A percentile compares a stretch with the other conserved stretches of the same genome.
phyloP scores from a whole-genome alignment of 345 rosid species.

The Salix viminalis region DNA sequence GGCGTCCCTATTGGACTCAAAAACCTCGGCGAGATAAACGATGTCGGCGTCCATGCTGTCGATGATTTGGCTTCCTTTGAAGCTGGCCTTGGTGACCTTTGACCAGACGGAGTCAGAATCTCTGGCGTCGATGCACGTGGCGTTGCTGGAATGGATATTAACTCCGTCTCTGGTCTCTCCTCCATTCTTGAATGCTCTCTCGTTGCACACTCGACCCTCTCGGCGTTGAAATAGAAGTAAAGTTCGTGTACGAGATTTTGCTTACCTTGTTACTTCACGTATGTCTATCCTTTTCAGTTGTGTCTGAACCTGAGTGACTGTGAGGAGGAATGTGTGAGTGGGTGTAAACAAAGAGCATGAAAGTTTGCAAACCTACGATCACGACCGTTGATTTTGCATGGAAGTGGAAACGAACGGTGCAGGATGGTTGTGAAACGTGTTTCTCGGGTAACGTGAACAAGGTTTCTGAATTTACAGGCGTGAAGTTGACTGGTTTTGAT shows the following conservation, averaged over 20 bases:
- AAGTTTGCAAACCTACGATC: constrained; percentile 29
- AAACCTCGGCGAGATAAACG: constrained; percentile 91
- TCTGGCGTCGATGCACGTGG: constrained; percentile 95
- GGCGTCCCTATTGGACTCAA: constrained; percentile 96
- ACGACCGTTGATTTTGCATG: constrained; percentile 30
- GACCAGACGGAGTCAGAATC: constrained; percentile 88
- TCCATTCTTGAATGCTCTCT: constrained; percentile 42
- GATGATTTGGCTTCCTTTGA: constrained; percentile 66
- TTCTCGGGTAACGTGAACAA: constrained; percentile 4
- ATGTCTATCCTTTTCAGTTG: background rate
- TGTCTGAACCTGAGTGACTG: background rate
- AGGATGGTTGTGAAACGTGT: constrained; percentile 10
- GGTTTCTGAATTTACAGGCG: background rate
- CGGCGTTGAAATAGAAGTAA: too few relatives aligned
- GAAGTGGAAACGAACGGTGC: background rate
- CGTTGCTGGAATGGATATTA: constrained; percentile 92
- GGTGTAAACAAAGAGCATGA: constrained; percentile 18
- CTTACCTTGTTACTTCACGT: background rate
- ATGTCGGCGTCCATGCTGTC: constrained; percentile 89
- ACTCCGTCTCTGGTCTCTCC: constrained; percentile 97
- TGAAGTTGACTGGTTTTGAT: constrained; percentile 26
- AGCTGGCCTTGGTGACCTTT: constrained; percentile 82
- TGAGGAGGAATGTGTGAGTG: constrained; percentile 14
- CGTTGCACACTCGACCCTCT: too few relatives aligned
- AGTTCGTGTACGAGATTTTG: background rate